Evolutionary conservation across 805 yeast species (phyloP).

Genomic region (Candida lessepsii): DNA sequence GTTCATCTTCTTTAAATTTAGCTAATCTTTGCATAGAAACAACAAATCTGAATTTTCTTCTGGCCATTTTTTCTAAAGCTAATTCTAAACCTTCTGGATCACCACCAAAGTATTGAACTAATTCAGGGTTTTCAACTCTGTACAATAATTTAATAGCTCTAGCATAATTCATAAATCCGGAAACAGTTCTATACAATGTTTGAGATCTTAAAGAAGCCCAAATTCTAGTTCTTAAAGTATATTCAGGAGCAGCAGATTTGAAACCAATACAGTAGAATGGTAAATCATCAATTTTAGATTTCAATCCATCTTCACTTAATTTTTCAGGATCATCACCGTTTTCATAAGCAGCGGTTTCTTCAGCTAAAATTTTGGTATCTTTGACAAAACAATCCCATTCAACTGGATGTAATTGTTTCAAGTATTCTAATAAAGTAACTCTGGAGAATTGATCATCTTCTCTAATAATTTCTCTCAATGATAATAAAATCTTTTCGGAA

Average conservation of each 20-base stretch:
- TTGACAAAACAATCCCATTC: constrained; percentile 57
- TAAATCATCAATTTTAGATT: constrained; percentile 40
- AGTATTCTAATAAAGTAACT: constrained; percentile 53
- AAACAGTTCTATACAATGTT: constrained; percentile 46
- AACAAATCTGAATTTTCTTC: constrained; percentile 61
- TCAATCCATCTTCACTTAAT: constrained; percentile 31
- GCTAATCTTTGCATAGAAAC: constrained; percentile 64
- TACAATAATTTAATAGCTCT: constrained; percentile 45
- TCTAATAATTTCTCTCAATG: constrained; percentile 74
- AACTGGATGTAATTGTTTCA: constrained; percentile 53
- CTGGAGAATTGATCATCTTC: constrained; percentile 64
- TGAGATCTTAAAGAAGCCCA: constrained; percentile 50
- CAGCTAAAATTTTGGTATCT: constrained; percentile 54
- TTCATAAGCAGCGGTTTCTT: constrained; percentile 53
- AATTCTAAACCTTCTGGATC: constrained; percentile 95
- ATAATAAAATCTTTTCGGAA: constrained; percentile 74
- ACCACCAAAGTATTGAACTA: constrained; percentile 93
- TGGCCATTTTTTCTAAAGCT: constrained; percentile 78
- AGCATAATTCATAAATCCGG: constrained; percentile 49
- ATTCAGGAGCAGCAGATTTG: constrained; percentile 48
- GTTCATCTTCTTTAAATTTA: constrained; percentile 54
- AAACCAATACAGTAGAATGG: constrained; percentile 48
- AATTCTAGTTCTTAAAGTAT: constrained; percentile 45
- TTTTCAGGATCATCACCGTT: constrained; percentile 45
- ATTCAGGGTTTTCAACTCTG: constrained; percentile 45